Evolutionary conservation across 2,329 filamentous ascomycete genomes (phyloP), one percentile per base, ranked within the genome.

Genomic region (Fusarium incarnatum): DNA sequence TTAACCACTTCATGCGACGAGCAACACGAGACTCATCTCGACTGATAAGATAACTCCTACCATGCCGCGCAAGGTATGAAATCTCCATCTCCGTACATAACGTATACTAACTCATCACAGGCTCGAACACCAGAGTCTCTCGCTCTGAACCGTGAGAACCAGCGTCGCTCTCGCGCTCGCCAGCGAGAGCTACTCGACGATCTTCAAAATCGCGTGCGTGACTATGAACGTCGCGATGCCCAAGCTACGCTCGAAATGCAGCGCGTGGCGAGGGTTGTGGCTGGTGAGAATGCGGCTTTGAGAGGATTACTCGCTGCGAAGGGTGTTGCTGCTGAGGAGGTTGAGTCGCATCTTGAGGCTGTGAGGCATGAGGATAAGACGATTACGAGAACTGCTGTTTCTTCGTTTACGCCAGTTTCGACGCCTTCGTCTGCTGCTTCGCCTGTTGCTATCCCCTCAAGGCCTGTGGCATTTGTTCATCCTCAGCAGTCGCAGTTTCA

Each of bases 241-340:
- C 77, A 81, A 61, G 85, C 84, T 8, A 82, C 82, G 6, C 70
- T 81, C 3, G 83, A 83, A 64, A 83, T 87, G 80, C 85, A 87
- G 73, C 77, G 75, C 5, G 82, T 82, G 1, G 84, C 85, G 6
- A 80, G 82, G 16, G 73, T 72, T 45, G 83, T 86, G 6, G 80
- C 79, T 13, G 67, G 75, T 12, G 82, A 84, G 60, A 87, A 86
- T 56, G 73, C 71, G 28, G 72, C 77, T 3, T 67, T 86, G 30
- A 77, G 82, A 15, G 74, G 68, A 3, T 30, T 76, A 12, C 74
- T 76, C 16, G 64, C 66, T 25, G 47, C 56, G 1, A 71, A 71
- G 27, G 74, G 74, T 0, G 71, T 75, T 13, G 27, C 61, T 3
- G 5, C 37, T 3, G 66, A 67, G 2, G 74, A 76, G 18, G 54